A percentile compares a stretch with the other conserved stretches of the same genome.
Conservation (phyloP, 2,329 filamentous ascomycete species). For the Pseudogymnoascus sp. region DNA sequence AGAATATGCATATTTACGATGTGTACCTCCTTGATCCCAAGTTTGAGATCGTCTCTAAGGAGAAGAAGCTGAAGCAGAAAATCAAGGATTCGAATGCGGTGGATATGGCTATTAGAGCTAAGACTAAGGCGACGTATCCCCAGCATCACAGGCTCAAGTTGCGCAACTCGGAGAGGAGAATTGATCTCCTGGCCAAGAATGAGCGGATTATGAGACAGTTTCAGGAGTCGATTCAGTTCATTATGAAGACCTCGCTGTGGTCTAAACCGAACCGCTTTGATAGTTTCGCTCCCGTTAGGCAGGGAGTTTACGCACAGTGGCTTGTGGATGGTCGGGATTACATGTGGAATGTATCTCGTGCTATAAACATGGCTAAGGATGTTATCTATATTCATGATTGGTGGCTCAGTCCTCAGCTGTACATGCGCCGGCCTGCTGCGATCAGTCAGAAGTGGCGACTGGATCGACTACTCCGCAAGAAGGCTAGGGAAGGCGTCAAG, state of each 20-base stretch:
- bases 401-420: slow-evolving; percentile 96
- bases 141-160: slow-evolving; percentile 82
- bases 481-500: slow-evolving; percentile 92
- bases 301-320: slow-evolving; percentile 87
- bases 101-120: slow-evolving; percentile 45
- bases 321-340: slow-evolving; percentile 94
- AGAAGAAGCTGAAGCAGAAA: slow-evolving; percentile 48
- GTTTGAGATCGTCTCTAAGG: slow-evolving; percentile 75
- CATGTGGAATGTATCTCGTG: slow-evolving; percentile 98
- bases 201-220: slow-evolving; percentile 87
- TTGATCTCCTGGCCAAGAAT: slow-evolving; percentile 85
- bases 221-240: slow-evolving; percentile 82
- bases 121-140: slow-evolving; percentile 31
- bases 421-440: slow-evolving; percentile 85
- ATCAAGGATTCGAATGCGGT: slow-evolving; percentile 56
- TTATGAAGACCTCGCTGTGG: slow-evolving; percentile 80
- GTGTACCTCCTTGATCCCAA: slow-evolving; percentile 92
- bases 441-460: slow-evolving; percentile 98
- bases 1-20: slow-evolving; percentile 98
- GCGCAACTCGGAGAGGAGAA: slow-evolving; percentile 84
- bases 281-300: slow-evolving; percentile 86
- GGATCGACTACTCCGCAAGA: slow-evolving; percentile 85
- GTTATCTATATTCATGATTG: slow-evolving; percentile 99
- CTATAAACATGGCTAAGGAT: slow-evolving; percentile 93
- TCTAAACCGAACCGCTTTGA: slow-evolving; percentile 76